These are phyloP conservation scores for Colletotrichum kahawae DNA, from an alignment of 2,329 filamentous ascomycete genomes.

Conservation along the genomic window DNA sequence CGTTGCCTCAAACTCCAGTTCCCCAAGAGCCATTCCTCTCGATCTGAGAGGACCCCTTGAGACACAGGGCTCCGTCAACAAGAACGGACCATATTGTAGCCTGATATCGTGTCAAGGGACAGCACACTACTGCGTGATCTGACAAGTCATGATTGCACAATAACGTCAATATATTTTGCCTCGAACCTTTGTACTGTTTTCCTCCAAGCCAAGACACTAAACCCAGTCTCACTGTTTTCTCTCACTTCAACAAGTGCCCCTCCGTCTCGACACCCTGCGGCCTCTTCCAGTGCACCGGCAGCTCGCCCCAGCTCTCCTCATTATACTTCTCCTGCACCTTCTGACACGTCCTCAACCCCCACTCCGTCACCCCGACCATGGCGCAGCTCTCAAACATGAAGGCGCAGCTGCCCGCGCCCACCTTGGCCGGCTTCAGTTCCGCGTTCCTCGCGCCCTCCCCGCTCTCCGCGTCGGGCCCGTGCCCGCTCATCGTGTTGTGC, in stretches of 20 bases:
- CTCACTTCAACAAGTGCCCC: constrained; percentile 32
- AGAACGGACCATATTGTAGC: too few relatives aligned
- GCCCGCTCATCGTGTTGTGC: constrained; percentile 76
- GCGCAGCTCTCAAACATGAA: constrained; percentile 74
- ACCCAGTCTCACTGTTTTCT: fast-evolving
- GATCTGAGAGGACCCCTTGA: too few relatives aligned
- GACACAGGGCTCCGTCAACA: too few relatives aligned
- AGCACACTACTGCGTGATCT: too few relatives aligned
- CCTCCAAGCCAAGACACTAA: not conserved
- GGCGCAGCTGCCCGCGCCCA: constrained; percentile 65
- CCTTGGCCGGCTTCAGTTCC: constrained; percentile 59
- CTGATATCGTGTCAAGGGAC: too few relatives aligned
- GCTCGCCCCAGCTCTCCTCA: constrained; percentile 78
- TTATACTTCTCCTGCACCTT: constrained; percentile 73
- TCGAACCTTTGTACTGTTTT: not conserved
- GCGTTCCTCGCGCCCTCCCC: constrained; percentile 61
- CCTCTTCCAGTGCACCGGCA: constrained; percentile 66
- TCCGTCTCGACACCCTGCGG: constrained; percentile 36
- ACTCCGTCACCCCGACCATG: constrained; percentile 75
- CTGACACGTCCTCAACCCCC: constrained; percentile 65
- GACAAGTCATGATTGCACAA: fast-evolving
- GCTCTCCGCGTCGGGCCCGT: constrained; percentile 63
- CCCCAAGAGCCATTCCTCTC: too few relatives aligned
- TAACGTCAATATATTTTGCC: not conserved
- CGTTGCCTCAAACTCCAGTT: too few relatives aligned